Percentiles rank a stretch among this genome's conserved stretches.
Evolutionary conservation across 768 basidiomycete species (phyloP).

Genomic region (Tephrocybe sp.): DNA sequence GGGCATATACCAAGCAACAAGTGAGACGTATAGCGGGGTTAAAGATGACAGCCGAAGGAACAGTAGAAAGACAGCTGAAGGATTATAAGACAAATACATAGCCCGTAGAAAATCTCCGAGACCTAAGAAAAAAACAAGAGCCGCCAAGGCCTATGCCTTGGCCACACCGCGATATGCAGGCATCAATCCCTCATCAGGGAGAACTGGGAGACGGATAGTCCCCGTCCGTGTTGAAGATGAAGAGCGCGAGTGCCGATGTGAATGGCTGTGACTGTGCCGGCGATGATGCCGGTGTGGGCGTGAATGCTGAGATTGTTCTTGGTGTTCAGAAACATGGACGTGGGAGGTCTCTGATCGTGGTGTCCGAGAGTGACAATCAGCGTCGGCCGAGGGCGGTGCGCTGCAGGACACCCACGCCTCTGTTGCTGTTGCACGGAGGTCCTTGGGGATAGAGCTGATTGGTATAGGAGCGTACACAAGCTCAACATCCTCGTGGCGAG

Average conservation of each 20-base stretch:
- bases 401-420: constrained; percentile 62
- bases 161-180: constrained; percentile 26
- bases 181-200: constrained; percentile 44
- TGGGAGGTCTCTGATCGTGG: constrained; percentile 20
- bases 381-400: constrained; percentile 19
- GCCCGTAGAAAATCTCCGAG: neutral
- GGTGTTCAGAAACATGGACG: constrained; percentile 15
- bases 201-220: constrained; percentile 42
- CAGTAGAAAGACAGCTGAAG: neutral
- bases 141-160: constrained; percentile 12
- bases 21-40: neutral
- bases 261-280: constrained; percentile 22
- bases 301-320: constrained; percentile 16
- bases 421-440: constrained; percentile 50
- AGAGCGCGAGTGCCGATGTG: constrained; percentile 22
- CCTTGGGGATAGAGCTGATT: constrained; percentile 48
- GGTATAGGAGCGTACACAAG: constrained; percentile 75
- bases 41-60: neutral
- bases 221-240: constrained; percentile 30
- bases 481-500: constrained; percentile 23
- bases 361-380: constrained; percentile 13
- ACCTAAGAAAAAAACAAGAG: neutral
- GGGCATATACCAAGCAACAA: constrained; percentile 1
- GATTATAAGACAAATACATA: constrained; percentile 11
- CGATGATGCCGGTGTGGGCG: constrained; percentile 29